Evolutionary conservation across 208 protist species (phyloP).

Genomic region (Leishmania guyanensis): DNA sequence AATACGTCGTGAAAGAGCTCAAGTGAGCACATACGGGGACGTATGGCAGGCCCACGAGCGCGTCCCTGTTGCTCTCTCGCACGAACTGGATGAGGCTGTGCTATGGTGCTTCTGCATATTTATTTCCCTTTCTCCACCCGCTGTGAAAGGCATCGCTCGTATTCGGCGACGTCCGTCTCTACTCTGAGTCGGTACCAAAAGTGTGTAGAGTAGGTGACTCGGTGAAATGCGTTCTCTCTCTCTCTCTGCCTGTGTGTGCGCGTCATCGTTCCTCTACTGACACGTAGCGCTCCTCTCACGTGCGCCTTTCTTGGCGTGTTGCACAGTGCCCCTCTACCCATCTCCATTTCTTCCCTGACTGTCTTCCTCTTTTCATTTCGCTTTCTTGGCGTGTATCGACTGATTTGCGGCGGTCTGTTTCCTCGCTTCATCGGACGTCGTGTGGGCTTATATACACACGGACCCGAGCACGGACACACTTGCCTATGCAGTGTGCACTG

Average conservation of each 20-base stretch:
- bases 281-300: background rate
- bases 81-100: background rate
- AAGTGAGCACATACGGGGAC: background rate
- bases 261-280: background rate
- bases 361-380: background rate
- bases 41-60: background rate
- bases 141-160: background rate
- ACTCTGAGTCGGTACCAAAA: background rate
- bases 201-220: background rate
- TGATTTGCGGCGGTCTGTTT: background rate
- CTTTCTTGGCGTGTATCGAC: background rate
- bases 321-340: background rate
- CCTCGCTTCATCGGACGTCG: background rate
- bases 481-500: background rate
- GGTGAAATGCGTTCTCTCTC: background rate
- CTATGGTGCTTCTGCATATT: background rate
- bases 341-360: background rate
- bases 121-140: slow-evolving; percentile 1
- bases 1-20: background rate
- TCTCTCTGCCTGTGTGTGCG: background rate
- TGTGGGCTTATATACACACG: background rate
- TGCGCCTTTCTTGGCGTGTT: background rate
- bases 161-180: background rate
- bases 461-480: background rate
- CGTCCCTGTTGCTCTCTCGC: background rate